phyloP scores from a whole-genome alignment of 2,329 filamentous ascomycete species.

The Beauveria asiatica region DNA sequence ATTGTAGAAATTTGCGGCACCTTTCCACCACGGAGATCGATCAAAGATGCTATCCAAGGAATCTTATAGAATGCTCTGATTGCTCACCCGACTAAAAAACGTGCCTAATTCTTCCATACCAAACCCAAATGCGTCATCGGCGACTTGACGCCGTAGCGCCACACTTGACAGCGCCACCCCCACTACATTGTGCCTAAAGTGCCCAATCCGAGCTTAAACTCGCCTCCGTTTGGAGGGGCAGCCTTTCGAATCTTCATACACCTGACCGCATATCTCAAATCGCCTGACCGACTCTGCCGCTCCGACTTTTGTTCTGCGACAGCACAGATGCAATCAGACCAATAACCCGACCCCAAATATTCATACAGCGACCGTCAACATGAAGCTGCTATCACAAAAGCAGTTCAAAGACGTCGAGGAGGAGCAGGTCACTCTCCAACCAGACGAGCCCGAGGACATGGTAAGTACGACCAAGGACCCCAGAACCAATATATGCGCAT shows the following conservation, averaged over 20 bases:
- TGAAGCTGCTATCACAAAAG: constrained; percentile 33
- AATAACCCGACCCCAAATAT: neutral
- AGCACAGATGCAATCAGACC: neutral
- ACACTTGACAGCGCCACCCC: constrained; percentile 7
- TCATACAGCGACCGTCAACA: constrained; percentile 15
- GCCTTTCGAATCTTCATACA: neutral
- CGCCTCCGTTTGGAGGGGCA: neutral
- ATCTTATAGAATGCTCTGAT: no score
- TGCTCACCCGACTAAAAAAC: no score
- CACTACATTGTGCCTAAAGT: neutral
- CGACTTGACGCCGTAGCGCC: neutral
- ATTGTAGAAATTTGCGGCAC: no score
- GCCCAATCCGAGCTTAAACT: neutral
- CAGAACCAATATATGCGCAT: constrained; percentile 7
- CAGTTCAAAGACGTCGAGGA: constrained; percentile 30
- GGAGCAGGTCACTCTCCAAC: constrained; percentile 33
- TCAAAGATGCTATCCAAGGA: no score
- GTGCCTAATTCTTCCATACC: no score
- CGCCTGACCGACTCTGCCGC: neutral
- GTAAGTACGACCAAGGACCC: constrained; percentile 19
- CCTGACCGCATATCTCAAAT: constrained; percentile 5
- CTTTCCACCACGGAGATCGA: no score
- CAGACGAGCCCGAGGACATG: constrained; percentile 40
- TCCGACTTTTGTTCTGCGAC: neutral
- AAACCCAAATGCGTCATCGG: neutral